Evolutionary conservation across 164 flowering plant genomes (phyloP), one percentile per base, ranked within the genome.

Genomic region (Platanus orientalis): DNA sequence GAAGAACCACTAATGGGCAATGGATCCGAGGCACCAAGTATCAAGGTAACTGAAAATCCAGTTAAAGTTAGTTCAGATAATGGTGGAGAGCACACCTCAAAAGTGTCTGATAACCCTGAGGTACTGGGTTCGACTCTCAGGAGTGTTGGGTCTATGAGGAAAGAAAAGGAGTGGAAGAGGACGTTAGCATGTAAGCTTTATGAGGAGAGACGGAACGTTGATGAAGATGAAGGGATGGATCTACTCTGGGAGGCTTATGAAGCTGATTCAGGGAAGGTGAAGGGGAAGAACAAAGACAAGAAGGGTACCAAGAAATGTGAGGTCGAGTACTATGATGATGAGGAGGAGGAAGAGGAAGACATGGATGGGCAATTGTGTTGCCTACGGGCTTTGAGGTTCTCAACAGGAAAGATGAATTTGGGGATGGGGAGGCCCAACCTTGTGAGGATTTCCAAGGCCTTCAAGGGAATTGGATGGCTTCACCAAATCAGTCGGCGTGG

Each of bases 121-220:
- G 24, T 29, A 24, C 0, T 30, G 30, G 69, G 54, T 14, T 19
- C 69, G 2, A 76, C 28, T 60, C 76, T 75, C 4, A 78, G 79
- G 21, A 72, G 81, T 7, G 75, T 65, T 23, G 89, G 86, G 25
- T 86, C 93, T 12, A 83, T 82, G 92, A 84, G 89, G 78, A 81
- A 61, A 62, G 94, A 84, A 27, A 93, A 81, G 48, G 97, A 90
- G 62, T 94, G 98, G 98, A 84, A 74, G 70, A 80, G 92, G 69
- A 90, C 98, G 1, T 44, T 94, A 54, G 98, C 95, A 0, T 87
- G 97, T 77, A 90, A 90, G 80, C 88, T 94, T 7, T 94, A 80
- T 28, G 96, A 94, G 66, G 98, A 94, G 65, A 66, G 92, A 47
- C 82, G 84, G 70, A 85, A 76, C 47, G 76, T 30, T 12, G 78